Base-by-base conservation (phyloP, 352 stramenopile genomes). In the Globisporangium uncinulatum region DNA sequence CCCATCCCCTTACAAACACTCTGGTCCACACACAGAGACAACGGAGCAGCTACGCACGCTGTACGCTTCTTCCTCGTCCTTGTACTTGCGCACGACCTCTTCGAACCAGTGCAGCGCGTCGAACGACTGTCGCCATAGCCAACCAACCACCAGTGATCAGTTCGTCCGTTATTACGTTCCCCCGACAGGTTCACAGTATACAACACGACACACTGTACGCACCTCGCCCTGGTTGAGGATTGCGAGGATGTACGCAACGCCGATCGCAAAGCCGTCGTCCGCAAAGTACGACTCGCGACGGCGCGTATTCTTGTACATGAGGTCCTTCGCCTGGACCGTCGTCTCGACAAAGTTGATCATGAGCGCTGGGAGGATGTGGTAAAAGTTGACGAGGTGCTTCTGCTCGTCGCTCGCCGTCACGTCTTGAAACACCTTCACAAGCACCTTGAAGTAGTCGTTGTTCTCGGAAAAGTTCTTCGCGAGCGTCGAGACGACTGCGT, bases 181-280 rank as follows among this genome's bases (percentile, higher is more conserved):
- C 10, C 32, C 24, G 14, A 52, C 44, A 13, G 24, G 24, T 29
- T 29, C 24, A 62, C 41, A 43, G 50, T 19, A 51, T 3, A 34
- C 17, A 41, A 63, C 8, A 52, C 19, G 49, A 4, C 3, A 46
- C 32, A 39, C 41, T 11, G 6, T 7, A 64, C 52, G 46, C 59
- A 92, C 81, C 64, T 92, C 80, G 63, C 82, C 80, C 69, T 97
- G 88, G 59, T 95, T 81, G 0, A 97, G 65, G 59, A 97, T 94
- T 24, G 88, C 83, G 8, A 98, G 74, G 21, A 97, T 88, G 66
- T 98, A 98, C 6, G 92, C 91, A 46, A 98, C 64, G 8, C 95
- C 95, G 24, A 98, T 92, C 34, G 93, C 89, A 72, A 98, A 98
- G 6, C 95, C 95, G 66, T 98, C 95, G 71, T 98, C 93, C 11